These are phyloP conservation scores for Vigna hirtella DNA, from an alignment of 306 rosid species.

Conservation along the genomic window DNA sequence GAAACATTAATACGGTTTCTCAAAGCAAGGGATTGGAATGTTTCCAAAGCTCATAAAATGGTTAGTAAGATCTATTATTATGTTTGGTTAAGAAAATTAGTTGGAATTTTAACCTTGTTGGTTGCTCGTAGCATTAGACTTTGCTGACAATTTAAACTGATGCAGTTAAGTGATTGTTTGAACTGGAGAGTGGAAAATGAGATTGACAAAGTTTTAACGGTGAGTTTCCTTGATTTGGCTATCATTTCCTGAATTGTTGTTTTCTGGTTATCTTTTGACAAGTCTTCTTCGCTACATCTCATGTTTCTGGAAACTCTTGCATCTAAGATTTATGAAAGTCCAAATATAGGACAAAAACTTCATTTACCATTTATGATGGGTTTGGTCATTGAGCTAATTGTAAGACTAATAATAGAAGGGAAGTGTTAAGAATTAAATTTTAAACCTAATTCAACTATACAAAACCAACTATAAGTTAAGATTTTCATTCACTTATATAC, in stretches of 20 bases:
- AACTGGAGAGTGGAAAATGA: conserved; percentile 88
- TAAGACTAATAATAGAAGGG: background rate
- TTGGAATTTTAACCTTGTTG: conserved; percentile 20
- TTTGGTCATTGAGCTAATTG: background rate
- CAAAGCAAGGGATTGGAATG: conserved; percentile 89
- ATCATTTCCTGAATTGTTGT: conserved; percentile 12
- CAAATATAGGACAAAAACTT: background rate
- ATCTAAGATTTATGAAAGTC: background rate
- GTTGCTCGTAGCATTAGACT: conserved; percentile 7
- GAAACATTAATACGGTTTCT: conserved; percentile 82
- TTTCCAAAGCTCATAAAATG: conserved; percentile 91
- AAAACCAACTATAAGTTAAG: too few relatives aligned
- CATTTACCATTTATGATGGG: background rate
- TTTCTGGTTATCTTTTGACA: background rate
- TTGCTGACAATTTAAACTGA: conserved; percentile 46
- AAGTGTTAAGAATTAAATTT: too few relatives aligned
- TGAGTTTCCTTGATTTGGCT: conserved; percentile 57
- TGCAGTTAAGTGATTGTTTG: conserved; percentile 86
- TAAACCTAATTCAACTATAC: too few relatives aligned
- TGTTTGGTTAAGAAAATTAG: background rate
- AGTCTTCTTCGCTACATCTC: conserved; percentile 30
- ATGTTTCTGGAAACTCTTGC: conserved; percentile 2
- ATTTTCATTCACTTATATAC: too few relatives aligned
- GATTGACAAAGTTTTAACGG: conserved; percentile 78
- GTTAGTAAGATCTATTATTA: conserved; percentile 54